Base-by-base conservation (phyloP, 1,284 basidiomycete species). In the Tilletiaria anomala region DNA sequence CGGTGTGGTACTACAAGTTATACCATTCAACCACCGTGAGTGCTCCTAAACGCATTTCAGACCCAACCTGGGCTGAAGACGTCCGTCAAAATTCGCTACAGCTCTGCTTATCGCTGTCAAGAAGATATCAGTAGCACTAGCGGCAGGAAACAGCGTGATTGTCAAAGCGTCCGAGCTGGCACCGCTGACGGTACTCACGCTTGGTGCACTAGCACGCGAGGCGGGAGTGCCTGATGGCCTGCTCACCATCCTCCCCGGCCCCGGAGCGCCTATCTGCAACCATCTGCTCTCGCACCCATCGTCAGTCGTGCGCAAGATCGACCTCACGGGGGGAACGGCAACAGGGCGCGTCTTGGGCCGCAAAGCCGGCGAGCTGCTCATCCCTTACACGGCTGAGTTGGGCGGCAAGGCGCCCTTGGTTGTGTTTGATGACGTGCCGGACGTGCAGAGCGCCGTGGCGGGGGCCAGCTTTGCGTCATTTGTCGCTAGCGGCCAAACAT, bases 111-210 rank as follows among this genome's bases (percentile, higher is more conserved):
- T n/a, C n/a, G n/a, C n/a, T n/a, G n/a, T n/a, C n/a, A n/a, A n/a
- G n/a, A n/a, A n/a, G n/a, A n/a, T n/a, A n/a, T n/a, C n/a, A n/a
- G n/a, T n/a, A n/a, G n/a, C n/a, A n/a, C 70, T 86, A 12, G 83
- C 83, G 21, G 81, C 83, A 2, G 83, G 83, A 3, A 86, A 86
- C 58, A 40, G 33, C 32, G 48, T 52, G 36, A 73, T 86, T 38
- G 78, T 86, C 20, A 86, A 86, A 56, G 83, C 83, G 2, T 82
- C 80, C 22, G 81, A 83, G 69, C 70, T 81, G 23, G 81, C 83
- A 12, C 83, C 83, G 2, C 73, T 84, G 26, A 78, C 80, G 2
- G 77, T 84, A 11, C 72, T 85, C 2, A 76, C 82, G 61, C 79
- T 86, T 54, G 78, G 76, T 1, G 71, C 76, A 48, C 70, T 84